Conservation (phyloP, 1,139 yeast species). For the Citeromyces hawaiiensis region DNA sequence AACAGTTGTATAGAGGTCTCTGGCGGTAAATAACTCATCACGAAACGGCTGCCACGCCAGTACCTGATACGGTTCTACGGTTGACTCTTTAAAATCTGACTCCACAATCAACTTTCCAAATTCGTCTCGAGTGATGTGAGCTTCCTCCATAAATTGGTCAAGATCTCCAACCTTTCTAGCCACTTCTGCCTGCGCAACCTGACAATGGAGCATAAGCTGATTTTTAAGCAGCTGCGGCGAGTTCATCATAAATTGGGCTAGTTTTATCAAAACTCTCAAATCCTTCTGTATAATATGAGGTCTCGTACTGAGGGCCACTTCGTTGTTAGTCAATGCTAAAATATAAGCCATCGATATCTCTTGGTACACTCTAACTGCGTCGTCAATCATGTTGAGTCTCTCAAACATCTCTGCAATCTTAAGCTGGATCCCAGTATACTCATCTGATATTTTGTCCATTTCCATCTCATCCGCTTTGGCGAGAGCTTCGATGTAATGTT, state of each 20-base stretch:
- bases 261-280: conserved; percentile 52
- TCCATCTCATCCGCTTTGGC: conserved; percentile 26
- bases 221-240: conserved; percentile 21
- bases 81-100: not conserved
- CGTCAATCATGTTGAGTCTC: conserved; percentile 1
- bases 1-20: conserved; percentile 58
- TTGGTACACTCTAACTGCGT: conserved; percentile 1
- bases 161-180: conserved; percentile 10
- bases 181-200: conserved; percentile 1
- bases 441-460: conserved; percentile 47
- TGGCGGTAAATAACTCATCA: conserved; percentile 62
- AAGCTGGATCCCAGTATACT: conserved; percentile 76
- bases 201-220: conserved; percentile 1
- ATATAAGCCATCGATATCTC: conserved; percentile 1
- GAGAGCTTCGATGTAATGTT: conserved; percentile 44
- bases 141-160: not conserved
- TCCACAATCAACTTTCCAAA: not conserved
- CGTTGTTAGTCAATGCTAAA: conserved; percentile 3
- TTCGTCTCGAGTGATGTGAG: not conserved
- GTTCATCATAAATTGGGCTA: conserved; percentile 39
- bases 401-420: conserved; percentile 70
- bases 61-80: conserved; percentile 1
- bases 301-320: conserved; percentile 17
- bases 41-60: conserved; percentile 60
- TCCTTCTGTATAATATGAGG: conserved; percentile 63